phyloP scores from a whole-genome alignment of 1,284 basidiomycete species.

The Microstroma glucosiphilum region DNA sequence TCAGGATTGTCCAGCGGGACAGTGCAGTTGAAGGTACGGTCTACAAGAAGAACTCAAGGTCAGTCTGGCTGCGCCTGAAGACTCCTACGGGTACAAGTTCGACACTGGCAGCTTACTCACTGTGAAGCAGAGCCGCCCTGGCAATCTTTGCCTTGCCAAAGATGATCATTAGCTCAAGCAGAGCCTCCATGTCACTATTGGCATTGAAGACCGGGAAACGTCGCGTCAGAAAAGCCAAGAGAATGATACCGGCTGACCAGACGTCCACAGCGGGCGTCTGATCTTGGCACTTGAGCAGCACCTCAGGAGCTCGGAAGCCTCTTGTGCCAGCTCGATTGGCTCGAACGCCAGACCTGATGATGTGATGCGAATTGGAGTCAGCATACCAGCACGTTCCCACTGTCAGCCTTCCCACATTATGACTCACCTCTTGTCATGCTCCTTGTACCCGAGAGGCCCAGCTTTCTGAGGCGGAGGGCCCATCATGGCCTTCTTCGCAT shows the following conservation, averaged over 20 bases:
- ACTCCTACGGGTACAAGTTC: not conserved
- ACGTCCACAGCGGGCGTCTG: constrained; percentile 90
- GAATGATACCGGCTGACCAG: constrained; percentile 88
- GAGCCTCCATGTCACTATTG: constrained; percentile 85
- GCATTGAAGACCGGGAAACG: constrained; percentile 95
- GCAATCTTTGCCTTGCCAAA: constrained; percentile 81
- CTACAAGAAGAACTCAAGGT: not conserved
- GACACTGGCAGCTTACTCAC: constrained; percentile 34
- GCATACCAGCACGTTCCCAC: not conserved
- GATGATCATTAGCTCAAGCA: constrained; percentile 87
- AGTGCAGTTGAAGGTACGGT: constrained; percentile 44
- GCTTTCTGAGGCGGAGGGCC: constrained; percentile 2
- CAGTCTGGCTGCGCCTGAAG: not conserved
- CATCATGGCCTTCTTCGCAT: not conserved
- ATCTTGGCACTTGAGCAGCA: constrained; percentile 86
- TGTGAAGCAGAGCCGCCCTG: constrained; percentile 77
- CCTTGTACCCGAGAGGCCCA: constrained; percentile 41
- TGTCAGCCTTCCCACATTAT: not conserved
- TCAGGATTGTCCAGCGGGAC: constrained; percentile 28
- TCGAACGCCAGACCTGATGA: constrained; percentile 65
- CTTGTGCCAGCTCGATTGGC: constrained; percentile 94
- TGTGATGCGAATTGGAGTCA: not conserved
- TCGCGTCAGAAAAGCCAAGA: constrained; percentile 82
- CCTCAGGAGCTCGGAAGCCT: constrained; percentile 94
- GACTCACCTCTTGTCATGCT: constrained; percentile 28